Conservation (phyloP, 176 grass and related monocot genomes). For the Cenchrus purpureus region DNA sequence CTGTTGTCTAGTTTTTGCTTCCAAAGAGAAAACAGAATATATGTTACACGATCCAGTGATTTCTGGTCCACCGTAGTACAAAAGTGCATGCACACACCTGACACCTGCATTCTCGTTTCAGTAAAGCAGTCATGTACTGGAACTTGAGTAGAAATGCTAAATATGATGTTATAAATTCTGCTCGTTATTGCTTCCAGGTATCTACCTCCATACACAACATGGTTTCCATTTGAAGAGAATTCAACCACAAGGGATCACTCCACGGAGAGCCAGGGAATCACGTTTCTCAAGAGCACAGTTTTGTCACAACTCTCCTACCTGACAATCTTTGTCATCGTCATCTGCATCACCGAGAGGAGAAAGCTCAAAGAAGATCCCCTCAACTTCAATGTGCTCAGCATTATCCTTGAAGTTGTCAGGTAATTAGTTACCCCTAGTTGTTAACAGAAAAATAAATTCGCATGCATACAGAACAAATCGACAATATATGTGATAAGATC, state of each 20-base stretch:
- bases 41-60: not conserved
- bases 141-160: not conserved
- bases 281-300: constrained; percentile 44
- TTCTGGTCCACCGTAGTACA: not conserved
- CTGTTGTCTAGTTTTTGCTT: not conserved
- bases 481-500: not conserved
- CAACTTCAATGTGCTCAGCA: constrained; percentile 68
- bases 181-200: constrained; percentile 55
- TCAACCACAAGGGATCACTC: not conserved
- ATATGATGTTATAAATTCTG: not conserved
- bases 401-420: constrained; percentile 67
- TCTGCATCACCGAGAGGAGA: constrained; percentile 68
- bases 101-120: not conserved
- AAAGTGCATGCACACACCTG: not conserved
- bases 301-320: constrained; percentile 61
- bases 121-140: not conserved
- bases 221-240: constrained; percentile 56
- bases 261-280: constrained; percentile 25
- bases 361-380: constrained; percentile 61
- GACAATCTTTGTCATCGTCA: constrained; percentile 51
- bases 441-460: not conserved
- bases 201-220: constrained; percentile 65
- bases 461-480: not conserved
- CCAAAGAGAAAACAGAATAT: not conserved
- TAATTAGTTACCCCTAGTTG: constrained; percentile 8